Evolutionary conservation across 2,329 filamentous ascomycete species (phyloP).

Genomic region (Bipolaris oryzae): DNA sequence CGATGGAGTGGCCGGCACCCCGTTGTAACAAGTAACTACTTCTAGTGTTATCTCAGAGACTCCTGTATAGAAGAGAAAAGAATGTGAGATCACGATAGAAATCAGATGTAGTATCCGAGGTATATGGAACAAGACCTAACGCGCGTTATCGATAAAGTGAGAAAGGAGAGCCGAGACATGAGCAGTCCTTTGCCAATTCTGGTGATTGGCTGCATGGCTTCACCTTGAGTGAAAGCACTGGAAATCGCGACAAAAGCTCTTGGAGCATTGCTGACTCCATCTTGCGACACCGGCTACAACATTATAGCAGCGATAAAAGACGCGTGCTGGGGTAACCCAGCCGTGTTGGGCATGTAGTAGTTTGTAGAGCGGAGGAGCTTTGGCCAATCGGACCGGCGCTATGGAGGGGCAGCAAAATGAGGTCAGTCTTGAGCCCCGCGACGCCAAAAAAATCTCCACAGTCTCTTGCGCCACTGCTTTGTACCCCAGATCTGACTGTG

Average conservation of each 20-base stretch:
- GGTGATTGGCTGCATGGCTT: constrained; percentile 11
- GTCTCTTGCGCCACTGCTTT: constrained; percentile 21
- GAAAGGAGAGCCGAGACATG: constrained; percentile 12
- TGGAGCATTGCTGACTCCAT: not conserved
- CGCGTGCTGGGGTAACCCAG: not conserved
- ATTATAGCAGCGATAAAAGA: not conserved
- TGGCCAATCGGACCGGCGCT: constrained; percentile 10
- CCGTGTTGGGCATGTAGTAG: constrained; percentile 1
- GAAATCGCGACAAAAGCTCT: not conserved
- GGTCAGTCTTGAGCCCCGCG: constrained; percentile 15
- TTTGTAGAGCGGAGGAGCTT: constrained; percentile 10
- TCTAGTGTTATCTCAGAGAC: not conserved
- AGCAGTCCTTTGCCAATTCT: not conserved
- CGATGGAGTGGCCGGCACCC: not conserved
- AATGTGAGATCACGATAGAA: not conserved
- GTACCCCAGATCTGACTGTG: constrained; percentile 27
- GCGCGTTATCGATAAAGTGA: not conserved
- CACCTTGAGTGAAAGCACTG: constrained; percentile 1
- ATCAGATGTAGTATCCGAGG: not conserved
- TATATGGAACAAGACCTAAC: not conserved
- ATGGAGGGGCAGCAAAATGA: constrained; percentile 20
- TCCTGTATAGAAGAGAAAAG: constrained; percentile 1
- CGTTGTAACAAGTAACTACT: not conserved
- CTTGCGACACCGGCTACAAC: not conserved
- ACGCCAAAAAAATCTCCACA: constrained; percentile 28